These are phyloP conservation scores for Albifimbria verrucaria DNA, from an alignment of 2,329 filamentous ascomycete species.

Conservation along the genomic window DNA sequence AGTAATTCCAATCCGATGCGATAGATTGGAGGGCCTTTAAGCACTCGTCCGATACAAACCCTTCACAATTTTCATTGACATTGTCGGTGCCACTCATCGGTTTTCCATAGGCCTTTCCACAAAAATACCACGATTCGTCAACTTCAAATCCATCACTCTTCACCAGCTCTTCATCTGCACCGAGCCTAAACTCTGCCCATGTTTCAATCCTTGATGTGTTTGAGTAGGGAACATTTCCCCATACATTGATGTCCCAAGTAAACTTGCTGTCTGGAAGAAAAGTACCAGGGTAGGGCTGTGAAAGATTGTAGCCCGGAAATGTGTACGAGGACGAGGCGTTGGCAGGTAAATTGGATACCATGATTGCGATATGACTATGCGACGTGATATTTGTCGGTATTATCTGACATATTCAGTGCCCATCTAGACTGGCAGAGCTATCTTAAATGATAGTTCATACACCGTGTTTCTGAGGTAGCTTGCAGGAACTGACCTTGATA, in stretches of 20 bases:
- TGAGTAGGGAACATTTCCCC: neutral
- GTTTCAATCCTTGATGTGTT: neutral
- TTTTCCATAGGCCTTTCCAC: neutral
- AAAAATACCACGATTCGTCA: neutral
- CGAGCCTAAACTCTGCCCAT: neutral
- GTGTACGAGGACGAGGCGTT: neutral
- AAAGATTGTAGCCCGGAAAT: neutral
- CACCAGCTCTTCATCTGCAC: neutral
- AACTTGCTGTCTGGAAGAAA: neutral
- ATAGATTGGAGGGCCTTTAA: neutral
- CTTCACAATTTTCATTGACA: neutral
- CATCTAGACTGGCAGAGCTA: neutral
- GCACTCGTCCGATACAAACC: neutral
- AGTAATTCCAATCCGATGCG: neutral
- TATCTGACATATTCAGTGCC: neutral
- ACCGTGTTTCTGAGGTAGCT: neutral
- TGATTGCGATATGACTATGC: neutral
- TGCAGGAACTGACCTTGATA: neutral
- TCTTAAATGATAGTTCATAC: neutral
- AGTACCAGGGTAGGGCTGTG: neutral
- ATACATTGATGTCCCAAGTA: neutral
- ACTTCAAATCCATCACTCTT: neutral
- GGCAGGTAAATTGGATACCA: neutral
- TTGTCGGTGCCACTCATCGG: neutral
- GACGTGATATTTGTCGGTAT: neutral